These are phyloP conservation scores for Acacia pycnantha DNA, from an alignment of 331 rosid species.

Conservation along the genomic window DNA sequence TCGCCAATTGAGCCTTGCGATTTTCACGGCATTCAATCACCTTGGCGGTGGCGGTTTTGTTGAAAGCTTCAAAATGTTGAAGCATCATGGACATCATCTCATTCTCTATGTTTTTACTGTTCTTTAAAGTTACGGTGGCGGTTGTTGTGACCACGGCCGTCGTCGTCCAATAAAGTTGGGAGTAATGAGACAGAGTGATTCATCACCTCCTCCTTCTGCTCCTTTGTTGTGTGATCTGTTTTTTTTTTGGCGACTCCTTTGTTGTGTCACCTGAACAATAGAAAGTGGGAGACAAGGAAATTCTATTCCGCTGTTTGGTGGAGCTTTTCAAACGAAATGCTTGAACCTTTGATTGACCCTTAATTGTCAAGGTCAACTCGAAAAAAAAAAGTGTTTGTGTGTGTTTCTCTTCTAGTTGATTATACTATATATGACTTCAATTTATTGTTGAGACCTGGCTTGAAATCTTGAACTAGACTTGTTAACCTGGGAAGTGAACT, in stretches of 20 bases:
- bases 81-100: slow-evolving; percentile 28
- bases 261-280: neutral
- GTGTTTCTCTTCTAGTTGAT: neutral
- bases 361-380: slow-evolving; percentile 28
- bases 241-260: too few relatives aligned
- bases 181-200: neutral
- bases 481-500: neutral
- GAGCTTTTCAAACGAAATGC: slow-evolving; percentile 27
- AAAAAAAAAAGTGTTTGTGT: neutral
- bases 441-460: neutral
- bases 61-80: slow-evolving; percentile 52
- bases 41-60: neutral
- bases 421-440: neutral
- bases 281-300: slow-evolving; percentile 1
- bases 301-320: neutral
- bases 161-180: too few relatives aligned
- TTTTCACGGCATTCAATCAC: too few relatives aligned
- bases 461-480: neutral
- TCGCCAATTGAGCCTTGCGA: too few relatives aligned
- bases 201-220: neutral
- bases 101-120: neutral
- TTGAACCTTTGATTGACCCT: slow-evolving; percentile 39
- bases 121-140: slow-evolving; percentile 31
- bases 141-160: slow-evolving; percentile 49
- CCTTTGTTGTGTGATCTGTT: neutral